Evolutionary conservation across 2,329 filamentous ascomycete species (phyloP).

Genomic region (Aspergillus luchuensis): DNA sequence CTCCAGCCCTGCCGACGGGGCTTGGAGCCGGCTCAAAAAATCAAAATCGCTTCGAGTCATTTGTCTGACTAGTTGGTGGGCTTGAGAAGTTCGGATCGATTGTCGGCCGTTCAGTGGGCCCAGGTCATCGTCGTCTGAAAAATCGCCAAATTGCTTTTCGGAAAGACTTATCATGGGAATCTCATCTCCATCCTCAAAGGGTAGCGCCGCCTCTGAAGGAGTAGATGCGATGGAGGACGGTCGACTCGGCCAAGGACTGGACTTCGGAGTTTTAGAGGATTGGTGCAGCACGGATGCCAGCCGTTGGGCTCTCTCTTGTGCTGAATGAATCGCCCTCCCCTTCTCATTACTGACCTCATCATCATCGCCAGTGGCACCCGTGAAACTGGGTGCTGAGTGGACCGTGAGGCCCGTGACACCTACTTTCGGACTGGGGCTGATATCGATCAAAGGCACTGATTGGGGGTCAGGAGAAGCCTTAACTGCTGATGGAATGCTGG

Average conservation of each 20-base stretch:
- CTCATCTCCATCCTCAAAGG: slow-evolving; percentile 37
- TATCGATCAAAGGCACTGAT: slow-evolving; percentile 29
- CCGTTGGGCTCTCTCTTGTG: slow-evolving; percentile 38
- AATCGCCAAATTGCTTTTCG: slow-evolving; percentile 36
- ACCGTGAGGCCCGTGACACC: slow-evolving; percentile 33
- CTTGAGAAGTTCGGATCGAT: slow-evolving; percentile 34
- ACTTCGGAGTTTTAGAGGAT: slow-evolving; percentile 33
- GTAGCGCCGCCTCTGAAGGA: slow-evolving; percentile 29
- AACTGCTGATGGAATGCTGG: slow-evolving; percentile 41
- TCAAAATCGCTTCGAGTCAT: slow-evolving; percentile 40
- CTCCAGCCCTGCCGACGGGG: slow-evolving; percentile 33
- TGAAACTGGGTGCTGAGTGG: slow-evolving; percentile 28
- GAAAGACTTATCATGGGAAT: slow-evolving; percentile 37
- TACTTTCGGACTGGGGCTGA: slow-evolving; percentile 30
- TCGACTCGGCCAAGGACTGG: slow-evolving; percentile 30
- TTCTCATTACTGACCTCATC: slow-evolving; percentile 40
- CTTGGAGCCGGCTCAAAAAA: slow-evolving; percentile 36
- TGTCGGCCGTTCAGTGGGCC: slow-evolving; percentile 29
- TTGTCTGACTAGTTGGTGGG: slow-evolving; percentile 37
- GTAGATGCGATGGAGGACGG: slow-evolving; percentile 34
- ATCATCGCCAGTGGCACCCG: slow-evolving; percentile 19
- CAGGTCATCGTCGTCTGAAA: slow-evolving; percentile 36
- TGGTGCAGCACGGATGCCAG: slow-evolving; percentile 38
- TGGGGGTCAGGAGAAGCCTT: slow-evolving; percentile 26
- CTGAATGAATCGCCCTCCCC: slow-evolving; percentile 36